Evolutionary conservation across 345 rosid species (phyloP).

Genomic region (Acer yangbiense): DNA sequence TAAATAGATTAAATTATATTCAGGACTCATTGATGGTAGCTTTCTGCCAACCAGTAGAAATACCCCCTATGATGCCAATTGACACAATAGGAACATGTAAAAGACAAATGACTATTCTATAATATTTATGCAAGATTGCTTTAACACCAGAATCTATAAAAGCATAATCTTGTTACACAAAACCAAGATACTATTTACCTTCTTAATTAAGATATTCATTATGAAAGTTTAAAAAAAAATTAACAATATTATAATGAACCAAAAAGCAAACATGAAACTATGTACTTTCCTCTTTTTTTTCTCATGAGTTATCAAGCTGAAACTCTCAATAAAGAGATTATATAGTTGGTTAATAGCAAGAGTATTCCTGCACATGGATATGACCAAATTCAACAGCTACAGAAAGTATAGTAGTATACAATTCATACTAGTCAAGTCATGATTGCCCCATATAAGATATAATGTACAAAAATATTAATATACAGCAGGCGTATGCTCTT

Average conservation of each 20-base stretch:
- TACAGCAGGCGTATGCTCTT: not conserved
- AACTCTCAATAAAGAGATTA: not conserved
- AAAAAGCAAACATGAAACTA: not conserved
- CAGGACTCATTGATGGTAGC: not conserved
- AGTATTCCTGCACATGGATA: not conserved
- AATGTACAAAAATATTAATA: not conserved
- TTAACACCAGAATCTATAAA: not conserved
- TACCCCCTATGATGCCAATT: not conserved
- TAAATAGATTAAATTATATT: not conserved
- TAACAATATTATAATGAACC: not conserved
- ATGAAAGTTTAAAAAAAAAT: too few species aligned
- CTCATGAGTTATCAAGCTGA: too few species aligned
- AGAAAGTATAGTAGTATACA: not conserved
- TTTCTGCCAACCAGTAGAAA: not conserved
- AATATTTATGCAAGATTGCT: not conserved
- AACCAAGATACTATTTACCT: not conserved
- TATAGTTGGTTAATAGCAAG: not conserved
- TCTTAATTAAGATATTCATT: not conserved
- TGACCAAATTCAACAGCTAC: not conserved
- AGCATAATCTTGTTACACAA: not conserved
- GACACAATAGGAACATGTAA: not conserved
- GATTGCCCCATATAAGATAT: not conserved
- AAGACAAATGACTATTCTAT: not conserved
- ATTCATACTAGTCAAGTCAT: not conserved
- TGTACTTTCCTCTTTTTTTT: not conserved